These are phyloP conservation scores for Cryptosporidium bovis DNA, from an alignment of 169 alveolate genomes.

Conservation along the genomic window DNA sequence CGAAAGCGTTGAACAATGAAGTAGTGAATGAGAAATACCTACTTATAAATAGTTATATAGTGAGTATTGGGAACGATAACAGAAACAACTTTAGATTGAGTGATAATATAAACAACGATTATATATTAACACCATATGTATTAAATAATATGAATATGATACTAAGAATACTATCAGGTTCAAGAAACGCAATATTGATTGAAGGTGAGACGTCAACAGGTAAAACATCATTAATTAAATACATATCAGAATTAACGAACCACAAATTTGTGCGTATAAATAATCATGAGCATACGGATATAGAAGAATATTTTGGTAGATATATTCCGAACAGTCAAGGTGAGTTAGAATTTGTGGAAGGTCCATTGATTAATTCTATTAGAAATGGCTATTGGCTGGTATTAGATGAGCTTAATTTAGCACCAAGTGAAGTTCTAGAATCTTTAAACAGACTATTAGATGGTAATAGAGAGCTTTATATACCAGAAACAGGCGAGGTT, in stretches of 20 bases:
- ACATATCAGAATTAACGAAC: constrained; percentile 93
- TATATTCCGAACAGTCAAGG: constrained; percentile 91
- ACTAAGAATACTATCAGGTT: constrained; percentile 92
- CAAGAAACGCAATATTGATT: constrained; percentile 95
- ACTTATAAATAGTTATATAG: constrained; percentile 59
- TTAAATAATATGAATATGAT: constrained; percentile 88
- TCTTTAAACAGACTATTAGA: constrained; percentile 98
- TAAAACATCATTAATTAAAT: constrained; percentile 96
- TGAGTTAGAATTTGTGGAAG: constrained; percentile 95
- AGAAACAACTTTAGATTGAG: constrained; percentile 71
- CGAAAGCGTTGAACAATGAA: not conserved
- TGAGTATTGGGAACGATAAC: constrained; percentile 62
- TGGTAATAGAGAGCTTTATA: constrained; percentile 96
- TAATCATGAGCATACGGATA: constrained; percentile 98
- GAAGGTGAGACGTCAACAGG: constrained; percentile 99
- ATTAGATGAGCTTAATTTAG: constrained; percentile 98
- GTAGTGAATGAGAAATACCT: not conserved
- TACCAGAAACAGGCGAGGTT: constrained; percentile 95
- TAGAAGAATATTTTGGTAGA: constrained; percentile 98
- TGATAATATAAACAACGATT: constrained; percentile 79
- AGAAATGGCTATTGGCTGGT: constrained; percentile 98
- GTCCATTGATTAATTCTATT: constrained; percentile 96
- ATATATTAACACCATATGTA: constrained; percentile 91
- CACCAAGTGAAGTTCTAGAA: constrained; percentile 98
- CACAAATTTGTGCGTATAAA: constrained; percentile 97